These are phyloP conservation scores for Cladorrhinum samala DNA, from an alignment of 495 filamentous ascomycete species.

Conservation along the genomic window DNA sequence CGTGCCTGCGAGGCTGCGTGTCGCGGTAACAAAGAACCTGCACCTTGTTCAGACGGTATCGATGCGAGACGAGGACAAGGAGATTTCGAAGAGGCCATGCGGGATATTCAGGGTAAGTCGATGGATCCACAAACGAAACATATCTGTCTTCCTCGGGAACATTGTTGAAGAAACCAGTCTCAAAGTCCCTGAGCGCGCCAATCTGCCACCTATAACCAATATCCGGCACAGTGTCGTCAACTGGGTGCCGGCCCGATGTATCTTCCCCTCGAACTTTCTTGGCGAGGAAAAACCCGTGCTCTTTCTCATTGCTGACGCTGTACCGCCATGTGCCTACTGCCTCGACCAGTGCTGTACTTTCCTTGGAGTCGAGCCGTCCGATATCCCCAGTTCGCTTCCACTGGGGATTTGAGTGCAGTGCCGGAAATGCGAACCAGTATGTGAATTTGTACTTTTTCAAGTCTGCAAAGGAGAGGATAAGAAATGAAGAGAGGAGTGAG, in stretches of 20 bases:
- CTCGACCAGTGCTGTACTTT: conserved; percentile 71
- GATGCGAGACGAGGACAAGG: conserved; percentile 72
- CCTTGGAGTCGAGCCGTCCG: conserved; percentile 51
- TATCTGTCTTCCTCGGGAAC: conserved; percentile 64
- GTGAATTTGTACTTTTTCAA: conserved; percentile 93
- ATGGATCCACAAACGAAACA: conserved; percentile 85
- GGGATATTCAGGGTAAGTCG: conserved; percentile 76
- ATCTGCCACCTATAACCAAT: conserved; percentile 68
- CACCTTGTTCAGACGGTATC: conserved; percentile 69
- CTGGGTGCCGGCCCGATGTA: conserved; percentile 17
- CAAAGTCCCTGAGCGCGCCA: conserved; percentile 67
- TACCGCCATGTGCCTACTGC: conserved; percentile 81
- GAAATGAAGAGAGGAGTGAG: conserved; percentile 80
- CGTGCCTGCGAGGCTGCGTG: conserved; percentile 63
- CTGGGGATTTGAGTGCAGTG: conserved; percentile 76
- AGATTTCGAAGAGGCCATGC: conserved; percentile 93
- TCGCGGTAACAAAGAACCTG: conserved; percentile 92
- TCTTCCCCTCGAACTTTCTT: conserved; percentile 54
- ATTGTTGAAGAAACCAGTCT: conserved; percentile 78
- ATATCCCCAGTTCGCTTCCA: conserved; percentile 57
- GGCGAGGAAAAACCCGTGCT: conserved; percentile 91
- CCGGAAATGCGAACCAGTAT: conserved; percentile 93
- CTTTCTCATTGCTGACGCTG: conserved; percentile 64
- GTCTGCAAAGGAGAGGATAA: conserved; percentile 88
- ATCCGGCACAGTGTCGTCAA: conserved; percentile 33